Percentiles rank a stretch among this genome's conserved stretches.
phyloP scores from a whole-genome alignment of 2,329 filamentous ascomycete genomes.

The Dactylellina leptospora region DNA sequence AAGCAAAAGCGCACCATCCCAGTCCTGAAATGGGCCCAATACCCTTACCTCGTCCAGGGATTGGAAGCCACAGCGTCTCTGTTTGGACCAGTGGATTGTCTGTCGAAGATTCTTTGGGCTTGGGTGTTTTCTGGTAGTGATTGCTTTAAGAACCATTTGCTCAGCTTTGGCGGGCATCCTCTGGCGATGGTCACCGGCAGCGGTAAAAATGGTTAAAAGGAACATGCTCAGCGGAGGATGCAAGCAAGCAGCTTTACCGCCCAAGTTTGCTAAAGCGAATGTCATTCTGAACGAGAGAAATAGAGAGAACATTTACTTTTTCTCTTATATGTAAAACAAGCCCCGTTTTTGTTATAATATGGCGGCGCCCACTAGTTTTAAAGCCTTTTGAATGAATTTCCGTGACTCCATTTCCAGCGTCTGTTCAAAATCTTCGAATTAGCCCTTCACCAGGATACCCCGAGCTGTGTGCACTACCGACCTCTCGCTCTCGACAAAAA shows the following conservation, averaged over 20 bases:
- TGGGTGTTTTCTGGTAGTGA: conserved; percentile 18
- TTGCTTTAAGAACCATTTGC: conserved; percentile 37
- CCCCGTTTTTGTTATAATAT: conserved; percentile 36
- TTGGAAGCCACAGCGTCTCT: conserved; percentile 47
- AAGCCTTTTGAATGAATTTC: not conserved
- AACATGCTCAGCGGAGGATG: conserved; percentile 2
- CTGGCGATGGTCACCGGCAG: conserved; percentile 25
- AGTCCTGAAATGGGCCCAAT: conserved; percentile 26
- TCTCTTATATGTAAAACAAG: conserved; percentile 25
- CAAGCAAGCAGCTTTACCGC: conserved; percentile 2
- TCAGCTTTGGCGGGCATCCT: conserved; percentile 1
- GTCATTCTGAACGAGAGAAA: conserved; percentile 9
- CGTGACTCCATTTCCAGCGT: conserved; percentile 6
- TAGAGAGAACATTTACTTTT: conserved; percentile 2
- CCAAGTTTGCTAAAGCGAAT: conserved; percentile 20
- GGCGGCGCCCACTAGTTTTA: conserved; percentile 32
- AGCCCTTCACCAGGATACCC: conserved; percentile 38
- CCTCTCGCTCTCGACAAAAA: conserved; percentile 14
- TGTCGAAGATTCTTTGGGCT: conserved; percentile 22
- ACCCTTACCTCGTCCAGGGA: conserved; percentile 50
- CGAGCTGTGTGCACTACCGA: conserved; percentile 6
- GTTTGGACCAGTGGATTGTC: conserved; percentile 28
- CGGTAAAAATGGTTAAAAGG: conserved; percentile 40
- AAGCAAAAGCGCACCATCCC: conserved; percentile 39
- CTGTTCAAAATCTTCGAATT: conserved; percentile 7